Conservation (phyloP, 108 stramenopile species). For the Aurantiochytrium sp. region DNA sequence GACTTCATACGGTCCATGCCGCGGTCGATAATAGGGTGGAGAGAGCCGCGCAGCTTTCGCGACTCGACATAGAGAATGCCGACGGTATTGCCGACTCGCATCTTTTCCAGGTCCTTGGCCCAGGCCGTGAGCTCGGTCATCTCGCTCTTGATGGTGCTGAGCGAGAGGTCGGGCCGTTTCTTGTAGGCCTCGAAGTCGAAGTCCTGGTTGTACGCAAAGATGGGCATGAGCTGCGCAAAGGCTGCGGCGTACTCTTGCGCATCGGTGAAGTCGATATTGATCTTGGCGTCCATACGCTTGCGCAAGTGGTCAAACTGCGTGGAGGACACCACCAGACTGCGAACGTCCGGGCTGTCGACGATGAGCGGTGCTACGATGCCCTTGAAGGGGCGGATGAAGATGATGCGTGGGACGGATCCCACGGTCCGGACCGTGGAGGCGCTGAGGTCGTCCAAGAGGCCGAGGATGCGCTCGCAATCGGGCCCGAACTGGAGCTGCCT, state of each 20-base stretch:
- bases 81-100: constrained; percentile 46
- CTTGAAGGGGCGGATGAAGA: constrained; percentile 49
- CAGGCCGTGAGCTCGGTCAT: constrained; percentile 32
- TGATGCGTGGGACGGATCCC: constrained; percentile 48
- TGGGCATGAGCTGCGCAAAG: neutral
- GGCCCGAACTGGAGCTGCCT: constrained; percentile 42
- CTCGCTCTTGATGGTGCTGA: neutral
- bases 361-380: constrained; percentile 38
- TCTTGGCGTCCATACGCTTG: neutral
- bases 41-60: constrained; percentile 50
- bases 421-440: constrained; percentile 49
- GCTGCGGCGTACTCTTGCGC: neutral
- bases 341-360: constrained; percentile 22
- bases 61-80: constrained; percentile 59
- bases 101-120: constrained; percentile 59
- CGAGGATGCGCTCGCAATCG: constrained; percentile 50
- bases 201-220: neutral
- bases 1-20: constrained; percentile 53
- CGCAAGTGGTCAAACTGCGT: neutral
- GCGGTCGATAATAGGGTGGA: constrained; percentile 48
- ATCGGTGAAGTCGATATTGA: neutral
- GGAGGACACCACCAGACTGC: neutral
- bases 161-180: neutral
- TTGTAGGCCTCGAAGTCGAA: constrained; percentile 1
- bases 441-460: constrained; percentile 42